Conservation (phyloP, 2,329 filamentous ascomycete species). For the Microthyrium microscopicum region DNA sequence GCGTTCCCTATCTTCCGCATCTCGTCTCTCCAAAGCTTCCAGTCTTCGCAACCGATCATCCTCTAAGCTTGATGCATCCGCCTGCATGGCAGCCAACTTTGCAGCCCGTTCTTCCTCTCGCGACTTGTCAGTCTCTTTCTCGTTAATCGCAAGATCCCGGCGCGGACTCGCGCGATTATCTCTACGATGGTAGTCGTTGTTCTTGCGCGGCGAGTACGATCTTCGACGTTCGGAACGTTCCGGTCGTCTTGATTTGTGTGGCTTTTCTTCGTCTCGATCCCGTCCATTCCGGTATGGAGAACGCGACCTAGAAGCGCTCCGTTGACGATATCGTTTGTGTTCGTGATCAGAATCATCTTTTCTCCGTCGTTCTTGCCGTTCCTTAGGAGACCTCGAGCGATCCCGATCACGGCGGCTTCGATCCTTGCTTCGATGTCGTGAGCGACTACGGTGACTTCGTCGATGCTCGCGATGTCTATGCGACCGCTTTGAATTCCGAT, state of each 20-base stretch:
- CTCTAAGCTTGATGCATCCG: slow-evolving; percentile 6
- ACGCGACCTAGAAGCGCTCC: slow-evolving; percentile 1
- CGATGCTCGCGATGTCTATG: slow-evolving; percentile 19
- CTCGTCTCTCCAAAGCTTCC: slow-evolving; percentile 6
- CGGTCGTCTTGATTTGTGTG: slow-evolving; percentile 1
- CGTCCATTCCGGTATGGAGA: slow-evolving; percentile 1
- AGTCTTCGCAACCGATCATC: slow-evolving; percentile 5
- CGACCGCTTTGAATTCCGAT: too few species aligned
- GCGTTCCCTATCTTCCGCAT: slow-evolving; percentile 3
- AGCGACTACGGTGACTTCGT: slow-evolving; percentile 19
- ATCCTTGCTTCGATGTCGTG: slow-evolving; percentile 14
- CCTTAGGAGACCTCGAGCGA: slow-evolving; percentile 9
- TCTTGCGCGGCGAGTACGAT: neutral
- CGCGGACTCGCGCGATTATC: slow-evolving; percentile 1
- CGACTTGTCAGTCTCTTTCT: neutral
- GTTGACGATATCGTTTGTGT: slow-evolving; percentile 1
- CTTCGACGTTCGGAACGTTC: neutral
- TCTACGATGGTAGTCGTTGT: slow-evolving; percentile 1
- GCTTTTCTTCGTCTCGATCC: neutral
- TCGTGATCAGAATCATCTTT: slow-evolving; percentile 11
- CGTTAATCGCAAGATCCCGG: neutral
- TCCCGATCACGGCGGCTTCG: slow-evolving; percentile 11
- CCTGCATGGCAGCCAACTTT: slow-evolving; percentile 9
- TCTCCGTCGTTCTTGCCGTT: too few species aligned
- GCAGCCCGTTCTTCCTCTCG: slow-evolving; percentile 4